Conservation (phyloP, 164 flowering plant genomes). For the Buxus sempervirens region DNA sequence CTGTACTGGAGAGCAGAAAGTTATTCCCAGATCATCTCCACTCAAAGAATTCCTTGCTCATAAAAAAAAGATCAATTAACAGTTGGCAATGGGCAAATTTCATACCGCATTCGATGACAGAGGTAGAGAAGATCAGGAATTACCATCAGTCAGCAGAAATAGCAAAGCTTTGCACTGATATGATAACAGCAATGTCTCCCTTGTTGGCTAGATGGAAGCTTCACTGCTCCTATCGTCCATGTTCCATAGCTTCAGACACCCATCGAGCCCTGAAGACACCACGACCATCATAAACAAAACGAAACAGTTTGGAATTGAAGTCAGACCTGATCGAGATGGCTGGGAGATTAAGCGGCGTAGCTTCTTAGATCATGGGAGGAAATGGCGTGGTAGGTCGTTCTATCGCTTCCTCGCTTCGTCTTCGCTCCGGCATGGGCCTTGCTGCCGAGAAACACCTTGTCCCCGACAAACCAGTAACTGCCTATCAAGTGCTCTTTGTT, state of each 20-base stretch:
- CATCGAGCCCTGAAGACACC: too few relatives aligned
- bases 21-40: constrained; percentile 14
- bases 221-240: too few relatives aligned
- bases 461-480: too few relatives aligned
- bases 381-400: constrained; percentile 74
- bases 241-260: too few relatives aligned
- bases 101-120: not conserved
- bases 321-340: too few relatives aligned
- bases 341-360: constrained; percentile 69
- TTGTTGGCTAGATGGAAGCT: constrained; percentile 84
- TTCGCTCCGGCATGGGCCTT: constrained; percentile 99
- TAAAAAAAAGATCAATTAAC: not conserved
- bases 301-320: too few relatives aligned
- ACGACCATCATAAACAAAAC: too few relatives aligned
- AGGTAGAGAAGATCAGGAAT: constrained; percentile 6
- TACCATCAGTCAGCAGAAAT: constrained; percentile 64
- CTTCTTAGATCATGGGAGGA: constrained; percentile 77
- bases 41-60: constrained; percentile 31
- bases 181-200: constrained; percentile 68
- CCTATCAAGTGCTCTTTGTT: too few relatives aligned
- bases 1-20: constrained; percentile 10
- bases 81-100: not conserved
- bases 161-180: constrained; percentile 64
- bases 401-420: constrained; percentile 43
- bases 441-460: constrained; percentile 93